Evolutionary conservation across 2,329 filamentous ascomycete genomes (phyloP).

Genomic region (Diaporthe humulicola): DNA sequence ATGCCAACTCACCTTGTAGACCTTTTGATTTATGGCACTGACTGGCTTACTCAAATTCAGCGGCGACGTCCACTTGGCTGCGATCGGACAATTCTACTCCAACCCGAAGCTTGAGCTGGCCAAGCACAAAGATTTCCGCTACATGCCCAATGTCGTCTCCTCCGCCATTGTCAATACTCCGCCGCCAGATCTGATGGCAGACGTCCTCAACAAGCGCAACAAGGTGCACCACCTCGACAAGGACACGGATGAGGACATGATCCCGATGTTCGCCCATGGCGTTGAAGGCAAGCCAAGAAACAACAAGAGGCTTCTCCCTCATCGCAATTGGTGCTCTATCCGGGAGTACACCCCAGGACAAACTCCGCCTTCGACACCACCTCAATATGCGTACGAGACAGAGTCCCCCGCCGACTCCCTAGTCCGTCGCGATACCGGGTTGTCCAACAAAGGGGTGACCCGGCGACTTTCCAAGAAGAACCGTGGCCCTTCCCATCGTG

Average conservation of each 20-base stretch:
- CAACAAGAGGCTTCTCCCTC: constrained; percentile 89
- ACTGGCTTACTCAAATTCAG: constrained; percentile 55
- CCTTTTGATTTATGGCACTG: neutral
- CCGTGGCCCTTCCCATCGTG: constrained; percentile 50
- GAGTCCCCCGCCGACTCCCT: constrained; percentile 55
- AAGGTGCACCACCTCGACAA: constrained; percentile 80
- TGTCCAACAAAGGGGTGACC: constrained; percentile 53
- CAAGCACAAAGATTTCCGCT: constrained; percentile 93
- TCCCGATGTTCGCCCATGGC: constrained; percentile 90
- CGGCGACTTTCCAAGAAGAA: constrained; percentile 58
- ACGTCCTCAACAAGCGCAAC: constrained; percentile 94
- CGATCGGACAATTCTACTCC: constrained; percentile 94
- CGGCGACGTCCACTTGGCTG: constrained; percentile 93
- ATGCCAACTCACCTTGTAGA: constrained; percentile 38
- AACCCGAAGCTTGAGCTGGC: constrained; percentile 83
- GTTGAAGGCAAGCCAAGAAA: constrained; percentile 91
- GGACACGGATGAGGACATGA: constrained; percentile 94
- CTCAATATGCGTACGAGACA: constrained; percentile 60
- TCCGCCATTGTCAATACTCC: constrained; percentile 96
- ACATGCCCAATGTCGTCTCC: constrained; percentile 96
- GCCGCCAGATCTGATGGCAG: constrained; percentile 87
- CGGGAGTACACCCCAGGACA: constrained; percentile 82
- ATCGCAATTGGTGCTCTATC: constrained; percentile 97
- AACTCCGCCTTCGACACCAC: constrained; percentile 80
- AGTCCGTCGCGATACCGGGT: constrained; percentile 43